phyloP scores from a whole-genome alignment of 495 filamentous ascomycete species.

The Oleoguttula mirabilis region DNA sequence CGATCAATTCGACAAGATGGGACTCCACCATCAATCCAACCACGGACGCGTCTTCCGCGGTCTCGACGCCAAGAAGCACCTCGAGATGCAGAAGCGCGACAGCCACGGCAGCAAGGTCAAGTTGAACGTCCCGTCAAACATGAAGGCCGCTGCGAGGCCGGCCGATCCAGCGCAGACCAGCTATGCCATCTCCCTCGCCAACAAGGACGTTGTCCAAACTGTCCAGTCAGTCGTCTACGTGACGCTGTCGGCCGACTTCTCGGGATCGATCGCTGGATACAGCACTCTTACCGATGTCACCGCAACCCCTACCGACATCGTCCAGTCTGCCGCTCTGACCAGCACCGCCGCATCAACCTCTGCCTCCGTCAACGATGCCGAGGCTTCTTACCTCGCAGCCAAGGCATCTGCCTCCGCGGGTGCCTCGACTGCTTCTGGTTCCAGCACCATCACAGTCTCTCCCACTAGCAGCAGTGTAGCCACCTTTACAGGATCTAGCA shows the following conservation, averaged over 20 bases:
- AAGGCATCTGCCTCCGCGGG: neutral
- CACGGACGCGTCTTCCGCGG: constrained; percentile 16
- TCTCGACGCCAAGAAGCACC: constrained; percentile 6
- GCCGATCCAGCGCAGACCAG: neutral
- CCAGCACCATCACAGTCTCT: neutral
- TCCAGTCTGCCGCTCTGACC: constrained; percentile 3
- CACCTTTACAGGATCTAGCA: no score
- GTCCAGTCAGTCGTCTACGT: constrained; percentile 9
- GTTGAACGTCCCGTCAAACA: constrained; percentile 3
- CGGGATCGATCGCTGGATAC: constrained; percentile 10
- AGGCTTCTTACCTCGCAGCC: constrained; percentile 3
- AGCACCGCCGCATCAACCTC: neutral
- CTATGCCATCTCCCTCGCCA: constrained; percentile 1
- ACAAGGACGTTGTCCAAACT: constrained; percentile 2
- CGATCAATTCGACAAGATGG: constrained; percentile 8
- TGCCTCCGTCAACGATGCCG: neutral
- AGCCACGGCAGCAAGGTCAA: constrained; percentile 8
- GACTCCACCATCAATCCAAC: constrained; percentile 7
- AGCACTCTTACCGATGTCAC: neutral
- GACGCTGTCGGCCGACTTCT: constrained; percentile 11
- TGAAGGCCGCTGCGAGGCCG: constrained; percentile 5
- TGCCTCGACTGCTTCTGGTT: neutral
- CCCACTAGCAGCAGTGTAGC: neutral
- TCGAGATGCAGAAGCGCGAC: constrained; percentile 15
- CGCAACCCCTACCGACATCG: neutral